Conservation (phyloP, 768 basidiomycete genomes). For the Termitomyces sp. region DNA sequence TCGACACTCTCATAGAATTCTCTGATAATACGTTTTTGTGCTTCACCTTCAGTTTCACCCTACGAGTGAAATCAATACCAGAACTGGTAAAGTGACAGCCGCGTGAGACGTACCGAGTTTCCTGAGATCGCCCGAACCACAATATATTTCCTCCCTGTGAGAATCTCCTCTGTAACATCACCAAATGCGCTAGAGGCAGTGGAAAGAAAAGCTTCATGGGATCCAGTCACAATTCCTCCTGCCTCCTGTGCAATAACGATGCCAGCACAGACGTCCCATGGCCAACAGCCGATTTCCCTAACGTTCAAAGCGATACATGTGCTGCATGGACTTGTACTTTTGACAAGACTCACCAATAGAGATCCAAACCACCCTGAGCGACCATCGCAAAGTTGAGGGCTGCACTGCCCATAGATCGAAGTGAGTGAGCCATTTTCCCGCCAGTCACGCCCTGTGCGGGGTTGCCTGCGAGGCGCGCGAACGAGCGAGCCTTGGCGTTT, state of each 20-base stretch:
- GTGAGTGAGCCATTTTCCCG: conserved; percentile 81
- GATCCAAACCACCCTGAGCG: conserved; percentile 82
- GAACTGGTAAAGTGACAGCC: not conserved
- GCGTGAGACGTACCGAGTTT: conserved; percentile 34
- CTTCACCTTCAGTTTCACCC: conserved; percentile 60
- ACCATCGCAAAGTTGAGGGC: conserved; percentile 81
- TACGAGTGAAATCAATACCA: conserved; percentile 10
- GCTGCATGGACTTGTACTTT: not conserved
- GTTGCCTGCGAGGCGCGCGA: conserved; percentile 71
- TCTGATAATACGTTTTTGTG: conserved; percentile 73
- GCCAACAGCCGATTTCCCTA: conserved; percentile 79
- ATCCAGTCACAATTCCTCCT: conserved; percentile 75
- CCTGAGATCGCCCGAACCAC: conserved; percentile 68
- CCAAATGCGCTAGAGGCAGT: conserved; percentile 40
- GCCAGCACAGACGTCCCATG: conserved; percentile 92
- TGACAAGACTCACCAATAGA: conserved; percentile 64
- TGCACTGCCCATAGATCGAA: conserved; percentile 80
- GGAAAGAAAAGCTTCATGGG: conserved; percentile 39
- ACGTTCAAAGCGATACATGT: not conserved
- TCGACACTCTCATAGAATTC: conserved; percentile 85
- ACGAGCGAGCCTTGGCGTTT: conserved; percentile 56
- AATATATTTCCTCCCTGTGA: conserved; percentile 77
- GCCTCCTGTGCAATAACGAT: conserved; percentile 89
- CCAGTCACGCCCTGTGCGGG: conserved; percentile 52
- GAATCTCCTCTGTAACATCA: conserved; percentile 60